Percentiles rank a stretch among this genome's conserved stretches.
Evolutionary conservation across 306 rosid species (phyloP).

Genomic region (Delonix regia): DNA sequence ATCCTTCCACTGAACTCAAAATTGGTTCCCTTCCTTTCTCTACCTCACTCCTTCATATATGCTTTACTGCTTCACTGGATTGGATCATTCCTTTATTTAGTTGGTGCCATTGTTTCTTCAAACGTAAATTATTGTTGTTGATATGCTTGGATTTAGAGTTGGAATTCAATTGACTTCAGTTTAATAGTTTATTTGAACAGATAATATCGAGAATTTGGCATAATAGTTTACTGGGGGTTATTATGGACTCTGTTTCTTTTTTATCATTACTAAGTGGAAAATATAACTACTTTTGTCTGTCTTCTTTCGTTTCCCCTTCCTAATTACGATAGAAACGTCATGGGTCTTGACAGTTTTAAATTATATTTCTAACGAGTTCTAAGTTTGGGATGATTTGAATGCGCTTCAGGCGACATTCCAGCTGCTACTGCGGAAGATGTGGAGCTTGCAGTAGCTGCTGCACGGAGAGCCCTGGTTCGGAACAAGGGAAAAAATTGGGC

Average conservation of each 20-base stretch:
- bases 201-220: background rate
- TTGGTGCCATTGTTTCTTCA: background rate
- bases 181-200: background rate
- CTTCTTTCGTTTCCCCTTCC: background rate
- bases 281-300: background rate
- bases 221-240: background rate
- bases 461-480: constrained; percentile 62
- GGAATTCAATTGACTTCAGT: background rate
- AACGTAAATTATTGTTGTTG: background rate
- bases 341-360: background rate
- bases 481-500: constrained; percentile 74
- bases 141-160: background rate
- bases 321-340: background rate
- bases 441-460: constrained; percentile 80
- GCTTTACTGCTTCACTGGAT: background rate
- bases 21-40: constrained; percentile 53
- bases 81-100: no score
- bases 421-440: constrained; percentile 81
- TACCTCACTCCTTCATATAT: background rate
- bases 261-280: background rate
- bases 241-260: background rate
- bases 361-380: background rate
- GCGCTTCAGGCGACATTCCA: constrained; percentile 60
- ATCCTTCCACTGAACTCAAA: constrained; percentile 61
- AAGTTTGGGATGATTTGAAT: constrained; percentile 14